Evolutionary conservation across 495 filamentous ascomycete genomes (phyloP).

Genomic region (Neurospora sp.): DNA sequence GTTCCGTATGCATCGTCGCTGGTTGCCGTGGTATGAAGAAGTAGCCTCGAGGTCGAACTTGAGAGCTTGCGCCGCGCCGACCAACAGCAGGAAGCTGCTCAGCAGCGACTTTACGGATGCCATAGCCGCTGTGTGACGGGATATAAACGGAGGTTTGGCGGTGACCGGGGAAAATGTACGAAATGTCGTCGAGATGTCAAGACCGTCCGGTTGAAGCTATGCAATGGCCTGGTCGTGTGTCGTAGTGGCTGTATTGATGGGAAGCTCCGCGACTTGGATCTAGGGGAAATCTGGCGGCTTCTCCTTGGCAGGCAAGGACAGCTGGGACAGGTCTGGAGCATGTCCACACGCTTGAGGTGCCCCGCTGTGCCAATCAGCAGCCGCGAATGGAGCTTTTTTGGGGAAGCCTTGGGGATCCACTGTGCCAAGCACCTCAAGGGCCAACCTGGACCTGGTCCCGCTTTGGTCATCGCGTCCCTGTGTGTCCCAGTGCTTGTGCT

Average conservation of each 20-base stretch:
- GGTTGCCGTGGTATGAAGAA: slow-evolving; percentile 43
- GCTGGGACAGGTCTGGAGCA: slow-evolving; percentile 2
- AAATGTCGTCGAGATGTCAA: background rate
- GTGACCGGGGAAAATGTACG: background rate
- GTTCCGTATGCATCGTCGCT: slow-evolving; percentile 87
- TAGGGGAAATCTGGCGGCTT: slow-evolving; percentile 26
- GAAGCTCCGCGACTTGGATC: background rate
- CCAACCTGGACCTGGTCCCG: slow-evolving; percentile 1
- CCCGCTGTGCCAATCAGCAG: slow-evolving; percentile 10
- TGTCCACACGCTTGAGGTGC: background rate
- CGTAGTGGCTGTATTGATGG: background rate
- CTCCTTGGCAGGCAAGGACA: slow-evolving; percentile 9
- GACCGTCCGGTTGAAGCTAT: background rate
- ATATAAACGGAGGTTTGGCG: background rate
- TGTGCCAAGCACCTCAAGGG: slow-evolving; percentile 3
- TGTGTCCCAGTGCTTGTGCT: background rate
- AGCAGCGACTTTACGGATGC: slow-evolving; percentile 29
- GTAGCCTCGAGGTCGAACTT: slow-evolving; percentile 87
- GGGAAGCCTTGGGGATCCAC: slow-evolving; percentile 4
- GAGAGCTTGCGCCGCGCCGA: slow-evolving; percentile 60
- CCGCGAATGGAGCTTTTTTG: background rate
- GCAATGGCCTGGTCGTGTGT: background rate
- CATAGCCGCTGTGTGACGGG: slow-evolving; percentile 16
- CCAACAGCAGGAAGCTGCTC: slow-evolving; percentile 40
- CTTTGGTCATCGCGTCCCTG: background rate